Conservation (phyloP, 2,329 filamentous ascomycete species). For the Lasiodiplodia theobromae region DNA sequence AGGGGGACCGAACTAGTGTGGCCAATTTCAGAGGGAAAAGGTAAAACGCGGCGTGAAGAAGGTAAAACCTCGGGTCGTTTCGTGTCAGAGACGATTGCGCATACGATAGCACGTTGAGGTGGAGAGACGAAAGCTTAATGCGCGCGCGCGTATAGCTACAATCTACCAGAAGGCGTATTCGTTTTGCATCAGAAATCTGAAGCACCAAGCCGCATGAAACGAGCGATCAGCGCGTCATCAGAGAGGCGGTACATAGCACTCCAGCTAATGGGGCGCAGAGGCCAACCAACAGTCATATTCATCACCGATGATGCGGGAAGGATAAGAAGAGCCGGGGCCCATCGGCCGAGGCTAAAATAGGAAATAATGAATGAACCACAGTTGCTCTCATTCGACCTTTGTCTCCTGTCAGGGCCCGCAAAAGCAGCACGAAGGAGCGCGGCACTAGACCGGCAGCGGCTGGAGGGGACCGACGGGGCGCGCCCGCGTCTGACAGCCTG, state of each 20-base stretch:
- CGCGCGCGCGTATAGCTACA: not conserved
- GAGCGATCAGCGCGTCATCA: conserved; percentile 13
- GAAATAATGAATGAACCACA: conserved; percentile 7
- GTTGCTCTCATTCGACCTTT: not conserved
- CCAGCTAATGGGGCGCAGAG: not conserved
- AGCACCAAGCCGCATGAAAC: conserved; percentile 3
- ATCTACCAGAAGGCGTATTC: not conserved
- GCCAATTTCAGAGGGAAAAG: not conserved
- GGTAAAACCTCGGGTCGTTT: conserved; percentile 19
- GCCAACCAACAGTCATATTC: not conserved
- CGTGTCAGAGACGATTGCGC: not conserved
- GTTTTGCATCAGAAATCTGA: conserved; percentile 14
- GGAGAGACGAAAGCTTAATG: not conserved
- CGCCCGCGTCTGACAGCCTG: not conserved
- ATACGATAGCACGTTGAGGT: not conserved
- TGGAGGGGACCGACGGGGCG: not conserved
- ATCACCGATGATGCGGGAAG: not conserved
- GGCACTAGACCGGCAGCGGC: not conserved
- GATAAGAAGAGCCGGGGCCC: not conserved
- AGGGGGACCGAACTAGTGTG: not conserved
- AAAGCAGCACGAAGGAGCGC: not conserved
- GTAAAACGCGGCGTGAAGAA: conserved; percentile 10
- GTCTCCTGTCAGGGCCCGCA: not conserved
- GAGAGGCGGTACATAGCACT: not conserved
- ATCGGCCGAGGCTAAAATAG: conserved; percentile 13